These are phyloP conservation scores for Hemerocallis citrina DNA, from an alignment of 106 monocot species.

Conservation along the genomic window DNA sequence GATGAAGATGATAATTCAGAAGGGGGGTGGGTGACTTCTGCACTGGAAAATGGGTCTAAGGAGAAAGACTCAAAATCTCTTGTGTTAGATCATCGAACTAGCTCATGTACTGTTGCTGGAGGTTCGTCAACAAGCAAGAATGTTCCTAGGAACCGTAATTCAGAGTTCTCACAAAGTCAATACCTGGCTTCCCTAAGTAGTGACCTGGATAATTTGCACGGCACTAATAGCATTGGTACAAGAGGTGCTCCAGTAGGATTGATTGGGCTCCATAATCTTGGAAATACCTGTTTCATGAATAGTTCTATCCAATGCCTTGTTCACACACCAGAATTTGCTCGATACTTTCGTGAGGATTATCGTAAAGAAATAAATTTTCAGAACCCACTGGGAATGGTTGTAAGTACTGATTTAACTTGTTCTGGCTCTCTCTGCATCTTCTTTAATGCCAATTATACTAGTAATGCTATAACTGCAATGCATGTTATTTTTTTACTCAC, in stretches of 20 bases:
- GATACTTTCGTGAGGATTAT: constrained; percentile 93
- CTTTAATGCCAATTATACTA: no score
- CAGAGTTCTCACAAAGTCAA: constrained; percentile 55
- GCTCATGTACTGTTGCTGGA: constrained; percentile 40
- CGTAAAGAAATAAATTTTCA: constrained; percentile 94
- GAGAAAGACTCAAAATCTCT: constrained; percentile 59
- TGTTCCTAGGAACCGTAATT: constrained; percentile 62
- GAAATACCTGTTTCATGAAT: constrained; percentile 99
- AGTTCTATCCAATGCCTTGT: constrained; percentile 97
- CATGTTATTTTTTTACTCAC: no score
- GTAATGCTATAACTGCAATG: no score
- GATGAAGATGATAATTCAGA: constrained; percentile 44
- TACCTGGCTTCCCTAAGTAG: constrained; percentile 42
- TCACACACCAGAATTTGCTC: constrained; percentile 94
- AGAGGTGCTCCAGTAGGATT: constrained; percentile 75
- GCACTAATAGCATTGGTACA: constrained; percentile 32
- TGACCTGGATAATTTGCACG: constrained; percentile 59
- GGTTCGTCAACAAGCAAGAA: constrained; percentile 58
- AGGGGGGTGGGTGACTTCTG: constrained; percentile 43
- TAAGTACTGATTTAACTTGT: constrained; percentile 42
- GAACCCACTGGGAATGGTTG: constrained; percentile 97
- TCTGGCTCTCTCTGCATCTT: not conserved
- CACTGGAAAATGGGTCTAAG: constrained; percentile 71
- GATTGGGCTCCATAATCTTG: constrained; percentile 85
- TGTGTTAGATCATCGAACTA: constrained; percentile 36